Percentiles rank a stretch among this genome's conserved stretches.
These are phyloP conservation scores for Sphaerulina populicola DNA, from an alignment of 2,329 filamentous ascomycete genomes.

Conservation along the genomic window DNA sequence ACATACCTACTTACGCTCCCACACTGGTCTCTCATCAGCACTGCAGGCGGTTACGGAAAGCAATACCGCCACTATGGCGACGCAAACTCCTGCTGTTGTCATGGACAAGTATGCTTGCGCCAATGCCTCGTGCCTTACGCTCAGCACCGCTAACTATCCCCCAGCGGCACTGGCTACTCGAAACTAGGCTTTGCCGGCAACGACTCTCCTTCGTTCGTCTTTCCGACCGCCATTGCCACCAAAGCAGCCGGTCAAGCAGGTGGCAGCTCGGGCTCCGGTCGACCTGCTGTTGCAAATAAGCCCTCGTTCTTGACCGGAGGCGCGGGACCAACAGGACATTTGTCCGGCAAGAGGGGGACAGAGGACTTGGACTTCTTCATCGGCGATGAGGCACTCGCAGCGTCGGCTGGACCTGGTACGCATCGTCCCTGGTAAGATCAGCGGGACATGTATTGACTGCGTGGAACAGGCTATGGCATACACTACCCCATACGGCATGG, in stretches of 20 bases:
- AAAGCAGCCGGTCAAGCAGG: constrained; percentile 62
- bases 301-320: constrained; percentile 90
- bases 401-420: constrained; percentile 70
- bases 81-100: constrained; percentile 99
- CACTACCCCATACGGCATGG: constrained; percentile 97
- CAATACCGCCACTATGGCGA: constrained; percentile 60
- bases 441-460: constrained; percentile 13
- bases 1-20: neutral
- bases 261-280: constrained; percentile 67
- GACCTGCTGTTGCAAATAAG: constrained; percentile 86
- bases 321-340: constrained; percentile 69
- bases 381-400: constrained; percentile 85
- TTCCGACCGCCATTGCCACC: constrained; percentile 95
- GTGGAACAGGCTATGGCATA: constrained; percentile 68
- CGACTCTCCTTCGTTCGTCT: constrained; percentile 97
- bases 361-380: constrained; percentile 99
- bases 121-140: constrained; percentile 1
- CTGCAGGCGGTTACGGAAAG: neutral
- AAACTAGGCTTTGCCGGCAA: constrained; percentile 99
- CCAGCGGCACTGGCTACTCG: constrained; percentile 96
- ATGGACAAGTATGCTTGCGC: constrained; percentile 84
- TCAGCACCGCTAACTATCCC: constrained; percentile 21
- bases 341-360: constrained; percentile 87
- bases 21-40: neutral
- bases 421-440: neutral